A percentile compares a stretch with the other conserved stretches of the same genome.
These are phyloP conservation scores for Claviceps cyperi DNA, from an alignment of 2,329 filamentous ascomycete species.

Conservation along the genomic window DNA sequence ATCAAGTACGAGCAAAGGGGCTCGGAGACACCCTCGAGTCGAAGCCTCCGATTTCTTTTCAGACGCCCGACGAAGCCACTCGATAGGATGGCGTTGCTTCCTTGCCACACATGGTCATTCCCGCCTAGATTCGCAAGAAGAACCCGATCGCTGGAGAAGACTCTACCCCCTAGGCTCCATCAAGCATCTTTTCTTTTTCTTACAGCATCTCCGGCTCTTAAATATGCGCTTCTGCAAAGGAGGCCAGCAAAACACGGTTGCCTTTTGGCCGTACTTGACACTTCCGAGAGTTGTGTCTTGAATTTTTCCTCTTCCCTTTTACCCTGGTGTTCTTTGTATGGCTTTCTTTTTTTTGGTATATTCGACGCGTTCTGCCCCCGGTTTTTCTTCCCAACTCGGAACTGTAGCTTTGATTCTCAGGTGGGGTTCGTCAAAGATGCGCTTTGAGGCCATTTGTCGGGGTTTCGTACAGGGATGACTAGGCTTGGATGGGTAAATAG, in stretches of 20 bases:
- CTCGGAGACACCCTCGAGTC: background rate
- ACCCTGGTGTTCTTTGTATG: background rate
- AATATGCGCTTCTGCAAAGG: background rate
- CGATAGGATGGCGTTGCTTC: background rate
- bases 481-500: background rate
- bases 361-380: background rate
- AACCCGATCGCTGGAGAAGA: background rate
- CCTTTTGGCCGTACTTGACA: background rate
- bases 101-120: background rate
- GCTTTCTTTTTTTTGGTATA: background rate
- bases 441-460: background rate
- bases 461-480: background rate
- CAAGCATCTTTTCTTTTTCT: background rate
- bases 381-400: background rate
- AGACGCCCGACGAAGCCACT: background rate
- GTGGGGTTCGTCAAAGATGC: background rate
- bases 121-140: background rate
- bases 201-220: background rate
- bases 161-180: background rate
- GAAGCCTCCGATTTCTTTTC: background rate
- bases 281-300: background rate
- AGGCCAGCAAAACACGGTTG: background rate
- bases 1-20: background rate
- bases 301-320: background rate
- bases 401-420: background rate